Evolutionary conservation across 371 early-diverging fungal genomes (phyloP).

Genomic region (Lichtheimia hyalospora): DNA sequence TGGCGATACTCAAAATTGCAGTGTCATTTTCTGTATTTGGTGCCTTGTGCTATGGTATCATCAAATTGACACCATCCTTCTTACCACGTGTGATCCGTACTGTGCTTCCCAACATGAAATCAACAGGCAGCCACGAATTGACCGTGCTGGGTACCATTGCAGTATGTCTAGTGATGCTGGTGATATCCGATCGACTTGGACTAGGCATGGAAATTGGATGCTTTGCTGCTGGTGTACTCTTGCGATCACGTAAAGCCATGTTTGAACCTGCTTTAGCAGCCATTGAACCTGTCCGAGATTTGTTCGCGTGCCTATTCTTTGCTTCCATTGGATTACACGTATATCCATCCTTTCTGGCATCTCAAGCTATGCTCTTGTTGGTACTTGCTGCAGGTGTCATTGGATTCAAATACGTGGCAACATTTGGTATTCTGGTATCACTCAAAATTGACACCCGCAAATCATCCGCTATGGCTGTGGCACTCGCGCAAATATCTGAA

Average conservation of each 20-base stretch:
- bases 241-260: slow-evolving; percentile 42
- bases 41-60: slow-evolving; percentile 33
- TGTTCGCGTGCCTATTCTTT: slow-evolving; percentile 65
- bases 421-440: slow-evolving; percentile 30
- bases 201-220: slow-evolving; percentile 62
- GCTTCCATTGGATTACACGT: slow-evolving; percentile 67
- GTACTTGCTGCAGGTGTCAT: slow-evolving; percentile 48
- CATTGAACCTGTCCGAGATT: slow-evolving; percentile 58
- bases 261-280: slow-evolving; percentile 39
- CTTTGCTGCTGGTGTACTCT: slow-evolving; percentile 63
- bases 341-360: slow-evolving; percentile 58
- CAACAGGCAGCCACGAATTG: slow-evolving; percentile 42
- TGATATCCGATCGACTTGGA: slow-evolving; percentile 44
- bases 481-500: slow-evolving; percentile 63
- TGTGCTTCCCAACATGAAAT: slow-evolving; percentile 23
- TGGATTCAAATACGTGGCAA: slow-evolving; percentile 53
- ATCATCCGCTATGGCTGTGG: slow-evolving; percentile 52
- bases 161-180: slow-evolving; percentile 47
- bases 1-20: slow-evolving; percentile 33
- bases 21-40: slow-evolving; percentile 44
- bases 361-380: slow-evolving; percentile 51
- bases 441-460: slow-evolving; percentile 40
- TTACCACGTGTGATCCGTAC: slow-evolving; percentile 20
- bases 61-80: slow-evolving; percentile 22
- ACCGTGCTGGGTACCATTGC: slow-evolving; percentile 54